Conservation (phyloP, 805 yeast species). For the Sugiyamaella americana region DNA sequence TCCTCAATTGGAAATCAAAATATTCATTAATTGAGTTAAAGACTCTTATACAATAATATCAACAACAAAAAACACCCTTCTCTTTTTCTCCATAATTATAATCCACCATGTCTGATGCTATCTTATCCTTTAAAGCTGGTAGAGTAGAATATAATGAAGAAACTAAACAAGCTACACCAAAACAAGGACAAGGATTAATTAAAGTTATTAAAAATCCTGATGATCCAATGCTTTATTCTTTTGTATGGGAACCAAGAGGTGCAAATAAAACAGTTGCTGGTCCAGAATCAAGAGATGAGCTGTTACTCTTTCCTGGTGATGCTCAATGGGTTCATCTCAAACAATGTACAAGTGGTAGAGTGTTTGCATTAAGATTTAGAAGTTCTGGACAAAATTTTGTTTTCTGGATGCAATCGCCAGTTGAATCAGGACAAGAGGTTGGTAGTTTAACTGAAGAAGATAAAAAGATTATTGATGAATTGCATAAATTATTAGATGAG, state of each 20-base stretch:
- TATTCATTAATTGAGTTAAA: no score
- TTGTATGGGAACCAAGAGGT: slow-evolving; percentile 67
- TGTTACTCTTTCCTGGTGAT: slow-evolving; percentile 78
- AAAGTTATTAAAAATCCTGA: slow-evolving; percentile 57
- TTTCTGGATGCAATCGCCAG: slow-evolving; percentile 58
- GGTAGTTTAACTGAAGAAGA: slow-evolving; percentile 55
- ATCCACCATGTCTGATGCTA: slow-evolving; percentile 9
- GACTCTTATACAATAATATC: no score
- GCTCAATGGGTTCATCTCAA: slow-evolving; percentile 67
- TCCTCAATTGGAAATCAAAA: no score
- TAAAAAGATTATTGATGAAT: slow-evolving; percentile 40
- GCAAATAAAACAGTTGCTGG: slow-evolving; percentile 22
- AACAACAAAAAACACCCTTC: no score
- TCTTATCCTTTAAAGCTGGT: slow-evolving; percentile 66
- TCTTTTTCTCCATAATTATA: not conserved
- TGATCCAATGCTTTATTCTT: slow-evolving; percentile 64
- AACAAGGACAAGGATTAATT: slow-evolving; percentile 61
- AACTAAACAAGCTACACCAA: slow-evolving; percentile 61
- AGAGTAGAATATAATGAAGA: slow-evolving; percentile 56
- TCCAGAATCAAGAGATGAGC: slow-evolving; percentile 37
- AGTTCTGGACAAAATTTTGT: slow-evolving; percentile 52
- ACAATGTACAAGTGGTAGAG: slow-evolving; percentile 72
- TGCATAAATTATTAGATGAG: slow-evolving; percentile 43
- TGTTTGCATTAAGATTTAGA: slow-evolving; percentile 58
- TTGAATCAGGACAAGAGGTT: slow-evolving; percentile 27